Evolutionary conservation across 2,329 filamentous ascomycete genomes (phyloP).

Genomic region (Rutstroemia sydowiana): DNA sequence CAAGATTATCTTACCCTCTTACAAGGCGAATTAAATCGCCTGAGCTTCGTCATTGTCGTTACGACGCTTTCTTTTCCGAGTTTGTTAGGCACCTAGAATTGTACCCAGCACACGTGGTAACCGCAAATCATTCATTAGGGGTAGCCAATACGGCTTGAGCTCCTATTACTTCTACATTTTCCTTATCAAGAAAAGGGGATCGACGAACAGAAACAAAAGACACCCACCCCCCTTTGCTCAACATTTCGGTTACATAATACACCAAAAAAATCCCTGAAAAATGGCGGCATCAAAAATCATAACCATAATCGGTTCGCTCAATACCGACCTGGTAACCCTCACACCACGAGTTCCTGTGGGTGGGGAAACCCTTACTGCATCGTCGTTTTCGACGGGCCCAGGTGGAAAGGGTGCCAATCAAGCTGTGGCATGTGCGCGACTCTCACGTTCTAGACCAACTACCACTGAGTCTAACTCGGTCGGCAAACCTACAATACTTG

Average conservation of each 20-base stretch:
- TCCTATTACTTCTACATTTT: too few relatives aligned
- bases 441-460: constrained; percentile 51
- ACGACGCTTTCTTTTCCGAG: constrained; percentile 4
- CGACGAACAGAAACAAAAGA: too few relatives aligned
- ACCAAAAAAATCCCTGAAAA: constrained; percentile 9
- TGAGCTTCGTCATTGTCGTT: constrained; percentile 6
- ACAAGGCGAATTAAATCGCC: too few relatives aligned
- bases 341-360: constrained; percentile 75
- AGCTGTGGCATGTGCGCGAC: constrained; percentile 78
- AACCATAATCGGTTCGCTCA: constrained; percentile 84
- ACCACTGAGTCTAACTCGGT: constrained; percentile 16
- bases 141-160: too few relatives aligned
- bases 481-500: constrained; percentile 31
- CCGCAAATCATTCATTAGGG: not conserved
- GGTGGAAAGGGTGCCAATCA: constrained; percentile 97
- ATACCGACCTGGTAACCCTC: constrained; percentile 86
- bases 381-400: constrained; percentile 68
- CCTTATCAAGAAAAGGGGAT: too few relatives aligned
- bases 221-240: too few relatives aligned
- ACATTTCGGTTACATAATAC: not conserved
- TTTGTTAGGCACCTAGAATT: constrained; percentile 4
- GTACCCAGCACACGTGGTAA: not conserved
- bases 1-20: not conserved
- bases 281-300: constrained; percentile 43
- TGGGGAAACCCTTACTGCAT: constrained; percentile 81